These are phyloP conservation scores for Cutaneotrichosporon sp. DNA, from an alignment of 1,284 basidiomycete genomes.

Conservation along the genomic window DNA sequence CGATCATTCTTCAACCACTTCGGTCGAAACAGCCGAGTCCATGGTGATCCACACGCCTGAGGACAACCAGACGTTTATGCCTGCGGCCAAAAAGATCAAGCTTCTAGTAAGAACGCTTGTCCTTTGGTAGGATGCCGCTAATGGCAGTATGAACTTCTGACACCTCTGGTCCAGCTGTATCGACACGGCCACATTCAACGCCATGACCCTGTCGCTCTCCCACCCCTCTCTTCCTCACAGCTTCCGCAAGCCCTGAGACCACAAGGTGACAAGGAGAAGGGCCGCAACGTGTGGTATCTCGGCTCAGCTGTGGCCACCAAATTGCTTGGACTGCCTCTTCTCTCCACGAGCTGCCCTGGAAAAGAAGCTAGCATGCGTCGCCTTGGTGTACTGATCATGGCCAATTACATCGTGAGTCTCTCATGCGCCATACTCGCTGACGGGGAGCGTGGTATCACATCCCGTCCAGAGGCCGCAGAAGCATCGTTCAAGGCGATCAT, in stretches of 20 bases:
- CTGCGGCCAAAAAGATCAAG: conserved; percentile 16
- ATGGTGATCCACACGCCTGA: conserved; percentile 11
- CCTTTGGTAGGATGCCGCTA: neutral
- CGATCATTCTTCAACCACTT: neutral
- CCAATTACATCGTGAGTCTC: conserved; percentile 37
- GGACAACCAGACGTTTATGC: conserved; percentile 6
- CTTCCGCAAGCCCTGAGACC: conserved; percentile 29
- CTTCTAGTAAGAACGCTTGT: conserved; percentile 24
- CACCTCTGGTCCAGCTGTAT: conserved; percentile 35
- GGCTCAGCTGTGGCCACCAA: conserved; percentile 27
- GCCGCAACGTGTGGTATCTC: conserved; percentile 36
- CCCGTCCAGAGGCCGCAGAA: conserved; percentile 19
- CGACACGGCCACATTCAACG: conserved; percentile 42
- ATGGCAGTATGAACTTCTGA: conserved; percentile 35
- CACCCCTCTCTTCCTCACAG: conserved; percentile 30
- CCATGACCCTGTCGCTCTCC: conserved; percentile 36
- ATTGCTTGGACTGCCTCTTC: conserved; percentile 19
- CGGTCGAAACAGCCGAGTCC: conserved; percentile 10
- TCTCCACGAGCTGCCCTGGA: conserved; percentile 6
- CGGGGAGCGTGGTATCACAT: conserved; percentile 30
- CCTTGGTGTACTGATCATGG: conserved; percentile 22
- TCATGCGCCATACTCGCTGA: neutral
- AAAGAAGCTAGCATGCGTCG: conserved; percentile 11
- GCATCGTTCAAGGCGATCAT: conserved; percentile 30
- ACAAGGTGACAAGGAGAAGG: conserved; percentile 35